Percentiles rank a stretch among this genome's conserved stretches.
Evolutionary conservation across 345 rosid species (phyloP).

Genomic region (Turritis glabra): DNA sequence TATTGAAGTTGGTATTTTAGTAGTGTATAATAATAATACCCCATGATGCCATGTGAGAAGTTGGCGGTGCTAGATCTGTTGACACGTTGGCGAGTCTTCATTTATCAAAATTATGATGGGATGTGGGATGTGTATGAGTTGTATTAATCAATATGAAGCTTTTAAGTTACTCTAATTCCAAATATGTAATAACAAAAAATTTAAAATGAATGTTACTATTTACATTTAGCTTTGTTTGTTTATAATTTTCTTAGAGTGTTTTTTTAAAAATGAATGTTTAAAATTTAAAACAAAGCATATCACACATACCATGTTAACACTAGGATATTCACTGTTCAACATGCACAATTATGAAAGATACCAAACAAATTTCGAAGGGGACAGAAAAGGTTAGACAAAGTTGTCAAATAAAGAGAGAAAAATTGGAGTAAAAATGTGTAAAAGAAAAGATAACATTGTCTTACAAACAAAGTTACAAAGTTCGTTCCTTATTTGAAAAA

Average conservation of each 20-base stretch:
- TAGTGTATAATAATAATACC: background rate
- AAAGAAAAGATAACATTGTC: background rate
- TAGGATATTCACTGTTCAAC: background rate
- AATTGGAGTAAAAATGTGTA: slow-evolving; percentile 13
- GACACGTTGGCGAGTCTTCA: slow-evolving; percentile 30
- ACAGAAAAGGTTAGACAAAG: background rate
- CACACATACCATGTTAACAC: background rate
- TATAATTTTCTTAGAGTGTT: background rate
- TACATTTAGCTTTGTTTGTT: background rate
- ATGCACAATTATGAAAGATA: slow-evolving; percentile 1
- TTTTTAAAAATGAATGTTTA: no score
- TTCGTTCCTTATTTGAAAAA: slow-evolving; percentile 1
- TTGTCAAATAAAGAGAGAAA: background rate
- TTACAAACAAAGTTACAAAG: slow-evolving; percentile 40
- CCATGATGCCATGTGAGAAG: slow-evolving; percentile 39
- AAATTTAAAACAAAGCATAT: no score
- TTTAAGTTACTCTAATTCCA: slow-evolving; percentile 30
- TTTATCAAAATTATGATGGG: slow-evolving; percentile 24
- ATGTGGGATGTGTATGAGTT: slow-evolving; percentile 37
- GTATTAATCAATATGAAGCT: slow-evolving; percentile 23
- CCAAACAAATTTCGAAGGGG: background rate
- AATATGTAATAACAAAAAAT: background rate
- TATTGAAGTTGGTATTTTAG: slow-evolving; percentile 22
- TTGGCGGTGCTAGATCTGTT: slow-evolving; percentile 41
- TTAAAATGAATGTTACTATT: background rate